phyloP scores from a whole-genome alignment of 176 grass and related monocot species.

The Oryza glaberrima region DNA sequence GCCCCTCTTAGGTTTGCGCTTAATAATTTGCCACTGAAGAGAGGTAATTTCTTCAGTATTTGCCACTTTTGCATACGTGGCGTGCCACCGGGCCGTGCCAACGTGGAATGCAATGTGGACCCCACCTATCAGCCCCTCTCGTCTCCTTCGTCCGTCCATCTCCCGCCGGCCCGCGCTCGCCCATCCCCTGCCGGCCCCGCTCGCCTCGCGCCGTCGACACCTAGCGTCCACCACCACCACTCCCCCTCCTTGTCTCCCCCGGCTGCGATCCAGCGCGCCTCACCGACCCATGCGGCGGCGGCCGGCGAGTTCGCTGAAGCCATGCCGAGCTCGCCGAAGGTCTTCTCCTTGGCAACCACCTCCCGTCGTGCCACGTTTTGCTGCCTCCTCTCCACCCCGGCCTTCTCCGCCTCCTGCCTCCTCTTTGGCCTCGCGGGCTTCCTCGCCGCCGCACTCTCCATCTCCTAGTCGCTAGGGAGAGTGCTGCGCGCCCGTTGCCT shows the following conservation, averaged over 20 bases:
- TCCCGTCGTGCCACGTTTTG: conserved; percentile 46
- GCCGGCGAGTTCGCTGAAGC: neutral
- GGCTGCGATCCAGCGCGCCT: conserved; percentile 33
- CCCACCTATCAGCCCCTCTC: no score
- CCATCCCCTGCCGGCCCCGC: no score
- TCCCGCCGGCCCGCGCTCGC: no score
- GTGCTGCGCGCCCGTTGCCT: conserved; percentile 41
- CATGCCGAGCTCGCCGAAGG: conserved; percentile 81
- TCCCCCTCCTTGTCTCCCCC: neutral
- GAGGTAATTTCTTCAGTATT: no score
- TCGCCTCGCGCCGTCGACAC: neutral
- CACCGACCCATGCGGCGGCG: neutral
- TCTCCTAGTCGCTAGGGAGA: neutral
- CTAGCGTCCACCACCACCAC: neutral
- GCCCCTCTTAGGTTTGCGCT: no score
- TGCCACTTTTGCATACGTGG: no score
- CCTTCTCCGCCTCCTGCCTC: conserved; percentile 60
- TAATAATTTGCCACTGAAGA: no score
- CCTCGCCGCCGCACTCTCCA: conserved; percentile 55
- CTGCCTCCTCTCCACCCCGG: conserved; percentile 50
- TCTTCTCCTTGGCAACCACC: conserved; percentile 58
- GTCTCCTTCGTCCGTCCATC: no score
- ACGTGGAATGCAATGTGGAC: no score
- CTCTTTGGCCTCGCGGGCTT: conserved; percentile 78
- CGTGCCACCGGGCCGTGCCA: no score